phyloP scores from a whole-genome alignment of 257 asterid genomes.

The Nicotiana attenuata region DNA sequence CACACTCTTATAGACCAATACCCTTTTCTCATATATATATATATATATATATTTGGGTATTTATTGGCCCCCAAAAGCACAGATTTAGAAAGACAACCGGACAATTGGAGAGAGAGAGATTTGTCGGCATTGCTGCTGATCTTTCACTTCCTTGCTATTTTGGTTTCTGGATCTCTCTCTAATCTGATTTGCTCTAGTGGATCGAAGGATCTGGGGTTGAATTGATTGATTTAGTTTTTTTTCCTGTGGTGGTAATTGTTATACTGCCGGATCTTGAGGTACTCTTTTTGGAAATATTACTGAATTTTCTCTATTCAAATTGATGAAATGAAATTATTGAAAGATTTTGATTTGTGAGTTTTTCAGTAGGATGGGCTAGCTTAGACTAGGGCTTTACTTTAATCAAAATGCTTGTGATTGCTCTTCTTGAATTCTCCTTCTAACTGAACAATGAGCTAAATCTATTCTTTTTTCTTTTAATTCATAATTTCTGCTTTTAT shows the following conservation, averaged over 20 bases:
- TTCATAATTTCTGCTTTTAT: neutral
- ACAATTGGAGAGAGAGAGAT: conserved; percentile 24
- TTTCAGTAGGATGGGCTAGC: conserved; percentile 7
- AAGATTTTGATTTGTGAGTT: neutral
- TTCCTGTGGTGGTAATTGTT: neutral
- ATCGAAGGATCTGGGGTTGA: conserved; percentile 8
- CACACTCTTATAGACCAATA: conserved; percentile 15
- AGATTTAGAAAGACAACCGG: conserved; percentile 4
- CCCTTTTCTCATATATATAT: neutral
- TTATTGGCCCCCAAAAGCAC: conserved; percentile 11
- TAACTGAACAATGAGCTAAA: neutral
- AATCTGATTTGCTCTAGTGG: neutral
- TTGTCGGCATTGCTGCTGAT: conserved; percentile 17
- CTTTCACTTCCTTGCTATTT: conserved; percentile 11
- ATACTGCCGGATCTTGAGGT: conserved; percentile 37
- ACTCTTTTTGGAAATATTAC: neutral
- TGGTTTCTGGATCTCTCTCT: neutral
- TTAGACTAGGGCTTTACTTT: conserved; percentile 25
- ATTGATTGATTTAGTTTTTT: conserved; percentile 15
- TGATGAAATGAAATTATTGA: neutral
- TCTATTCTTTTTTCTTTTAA: neutral
- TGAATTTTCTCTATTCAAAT: neutral
- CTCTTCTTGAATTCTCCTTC: neutral
- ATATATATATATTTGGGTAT: neutral
- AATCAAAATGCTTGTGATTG: conserved; percentile 7